Base-by-base conservation (phyloP, 2,329 filamentous ascomycete species). In the Lecanosticta acicola region DNA sequence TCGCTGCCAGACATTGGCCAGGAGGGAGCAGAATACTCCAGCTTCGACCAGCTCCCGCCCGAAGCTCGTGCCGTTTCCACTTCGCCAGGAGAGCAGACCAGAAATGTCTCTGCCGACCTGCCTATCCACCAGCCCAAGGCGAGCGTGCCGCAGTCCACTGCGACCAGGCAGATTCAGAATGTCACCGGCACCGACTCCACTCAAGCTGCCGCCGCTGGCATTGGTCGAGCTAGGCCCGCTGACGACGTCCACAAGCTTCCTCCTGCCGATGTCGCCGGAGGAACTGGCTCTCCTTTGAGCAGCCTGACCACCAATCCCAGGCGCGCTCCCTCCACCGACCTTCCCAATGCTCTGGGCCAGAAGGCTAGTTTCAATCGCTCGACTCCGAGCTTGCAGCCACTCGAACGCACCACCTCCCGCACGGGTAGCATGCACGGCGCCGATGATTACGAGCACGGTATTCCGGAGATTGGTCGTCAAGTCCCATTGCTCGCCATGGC, bases 151-250 rank as follows among this genome's bases (percentile, higher is more conserved):
- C 80, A 80, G 37, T 80, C 81, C 16, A 93, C 84, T 59, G 89
- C 90, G 49, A 93, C 89, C 69, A 81, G 87, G 64, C 81, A 85
- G 60, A 87, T 96, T 41, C 81, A 85, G 63, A 75, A 79, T 11
- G 89, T 96, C 50, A 96, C 91, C 26, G 84, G 87, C 56, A 96
- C 90, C 56, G 89, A 96, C 69, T 94, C 88, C n/a, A 81, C 83
- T 39, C 82, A 83, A 64, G 89, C 88, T 50, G 87, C 87, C 14
- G 80, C 85, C n/a, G 88, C 84, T 50, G 90, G 89, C 52, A 80
- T 95, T 61, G 88, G 87, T 53, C 83, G 81, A 55, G 60, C 71
- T 56, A 51, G 62, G 32, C 75, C 76, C 46, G 74, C 75, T 44
- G 71, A 71, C n/a, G 78, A 85, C 39, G 57, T 58, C 19, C 58